Percentiles rank a stretch among this genome's conserved stretches.
Conservation (phyloP, 192 early-diverging fungal genomes). For the Linnemannia elongata region DNA sequence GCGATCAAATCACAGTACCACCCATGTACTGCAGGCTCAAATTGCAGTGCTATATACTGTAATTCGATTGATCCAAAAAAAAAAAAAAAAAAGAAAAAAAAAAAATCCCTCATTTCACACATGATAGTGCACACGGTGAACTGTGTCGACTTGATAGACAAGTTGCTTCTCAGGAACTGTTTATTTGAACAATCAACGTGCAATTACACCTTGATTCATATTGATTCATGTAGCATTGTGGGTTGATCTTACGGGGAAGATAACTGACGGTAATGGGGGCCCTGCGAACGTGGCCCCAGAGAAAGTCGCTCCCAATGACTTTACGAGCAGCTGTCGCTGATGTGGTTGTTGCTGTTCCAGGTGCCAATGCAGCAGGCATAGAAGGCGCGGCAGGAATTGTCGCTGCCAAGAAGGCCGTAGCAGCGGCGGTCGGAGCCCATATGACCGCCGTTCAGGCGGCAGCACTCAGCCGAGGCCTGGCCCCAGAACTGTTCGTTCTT, state of each 20-base stretch:
- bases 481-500: constrained; percentile 43
- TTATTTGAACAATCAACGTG: constrained; percentile 18
- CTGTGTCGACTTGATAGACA: constrained; percentile 6
- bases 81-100: too few species aligned
- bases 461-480: constrained; percentile 33
- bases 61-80: too few species aligned
- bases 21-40: too few species aligned
- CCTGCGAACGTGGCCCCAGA: background rate
- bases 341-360: constrained; percentile 34
- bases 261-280: background rate
- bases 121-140: background rate
- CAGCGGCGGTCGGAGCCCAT: constrained; percentile 38
- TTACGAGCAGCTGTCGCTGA: constrained; percentile 30
- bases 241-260: background rate
- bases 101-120: background rate
- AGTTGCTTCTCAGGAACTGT: background rate
- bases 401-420: constrained; percentile 23
- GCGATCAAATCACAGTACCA: too few species aligned
- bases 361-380: constrained; percentile 42
- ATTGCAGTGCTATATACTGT: too few species aligned
- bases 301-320: constrained; percentile 2
- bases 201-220: constrained; percentile 11
- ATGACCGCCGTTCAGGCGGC: constrained; percentile 18
- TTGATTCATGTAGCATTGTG: background rate
- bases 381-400: constrained; percentile 21